Percentiles rank a stretch among this genome's conserved stretches.
phyloP scores from a whole-genome alignment of 2,329 filamentous ascomycete genomes.

The Fusarium euwallaceae region DNA sequence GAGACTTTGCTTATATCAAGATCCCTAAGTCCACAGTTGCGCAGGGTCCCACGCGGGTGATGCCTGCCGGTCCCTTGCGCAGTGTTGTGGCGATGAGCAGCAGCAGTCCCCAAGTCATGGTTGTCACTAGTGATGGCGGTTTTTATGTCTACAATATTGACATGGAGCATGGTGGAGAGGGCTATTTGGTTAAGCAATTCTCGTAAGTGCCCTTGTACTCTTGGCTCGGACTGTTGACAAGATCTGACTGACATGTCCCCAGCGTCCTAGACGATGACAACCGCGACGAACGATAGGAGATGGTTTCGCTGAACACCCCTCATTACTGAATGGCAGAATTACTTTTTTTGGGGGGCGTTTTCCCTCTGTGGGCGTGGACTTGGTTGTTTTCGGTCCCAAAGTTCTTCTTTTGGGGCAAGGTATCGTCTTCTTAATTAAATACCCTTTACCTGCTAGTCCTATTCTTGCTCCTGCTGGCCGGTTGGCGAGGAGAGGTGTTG shows the following conservation, averaged over 20 bases:
- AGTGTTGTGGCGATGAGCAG: conserved; percentile 99
- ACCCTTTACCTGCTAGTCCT: conserved; percentile 13
- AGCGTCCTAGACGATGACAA: conserved; percentile 70
- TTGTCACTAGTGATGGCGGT: conserved; percentile 93
- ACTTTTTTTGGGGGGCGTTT: conserved; percentile 36
- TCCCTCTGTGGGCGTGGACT: background rate
- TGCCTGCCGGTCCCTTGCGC: conserved; percentile 69
- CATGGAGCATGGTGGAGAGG: conserved; percentile 93
- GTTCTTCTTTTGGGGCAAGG: background rate
- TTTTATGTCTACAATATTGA: conserved; percentile 98
- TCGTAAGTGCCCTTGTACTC: conserved; percentile 73
- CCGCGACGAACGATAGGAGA: conserved; percentile 57
- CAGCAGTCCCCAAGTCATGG: conserved; percentile 95
- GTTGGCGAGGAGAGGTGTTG: background rate
- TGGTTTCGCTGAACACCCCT: background rate
- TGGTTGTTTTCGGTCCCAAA: conserved; percentile 7
- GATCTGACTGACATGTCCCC: conserved; percentile 11
- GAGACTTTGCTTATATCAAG: conserved; percentile 97
- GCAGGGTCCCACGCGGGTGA: conserved; percentile 30
- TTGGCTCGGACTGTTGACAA: background rate
- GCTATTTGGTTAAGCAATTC: conserved; percentile 89
- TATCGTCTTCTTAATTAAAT: conserved; percentile 19
- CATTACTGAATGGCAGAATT: background rate
- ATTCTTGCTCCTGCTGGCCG: background rate
- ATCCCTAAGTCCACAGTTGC: conserved; percentile 73